These are phyloP conservation scores for Odontarrhena argentea DNA, from an alignment of 345 rosid species.

Conservation along the genomic window DNA sequence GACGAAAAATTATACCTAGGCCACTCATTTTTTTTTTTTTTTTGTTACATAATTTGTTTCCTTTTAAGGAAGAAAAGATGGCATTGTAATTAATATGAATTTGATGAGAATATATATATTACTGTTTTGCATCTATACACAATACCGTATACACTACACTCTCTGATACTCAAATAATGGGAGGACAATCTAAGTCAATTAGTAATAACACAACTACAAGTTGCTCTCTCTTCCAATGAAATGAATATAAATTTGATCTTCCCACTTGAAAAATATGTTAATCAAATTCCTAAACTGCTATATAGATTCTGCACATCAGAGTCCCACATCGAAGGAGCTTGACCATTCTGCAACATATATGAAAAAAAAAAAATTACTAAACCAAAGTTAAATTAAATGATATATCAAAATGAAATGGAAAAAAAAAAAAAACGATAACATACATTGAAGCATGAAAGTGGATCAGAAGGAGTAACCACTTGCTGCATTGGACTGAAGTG, in stretches of 20 bases:
- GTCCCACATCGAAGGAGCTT: conserved; percentile 63
- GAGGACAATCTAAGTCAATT: conserved; percentile 5
- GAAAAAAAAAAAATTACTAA: not conserved
- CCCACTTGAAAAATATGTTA: conserved; percentile 37
- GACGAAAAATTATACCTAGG: conserved; percentile 1
- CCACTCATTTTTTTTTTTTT: not conserved
- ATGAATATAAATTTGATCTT: conserved; percentile 29
- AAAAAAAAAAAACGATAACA: not conserved
- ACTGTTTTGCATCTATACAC: conserved; percentile 30
- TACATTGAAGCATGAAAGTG: conserved; percentile 25
- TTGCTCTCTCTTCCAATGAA: conserved; percentile 18
- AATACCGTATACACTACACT: conserved; percentile 7
- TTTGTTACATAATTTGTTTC: no score
- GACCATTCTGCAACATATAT: conserved; percentile 54
- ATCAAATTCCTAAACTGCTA: conserved; percentile 57
- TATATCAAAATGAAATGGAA: not conserved
- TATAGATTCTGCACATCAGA: conserved; percentile 64
- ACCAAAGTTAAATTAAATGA: not conserved
- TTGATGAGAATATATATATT: not conserved
- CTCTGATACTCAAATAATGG: conserved; percentile 19
- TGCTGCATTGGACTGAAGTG: conserved; percentile 60
- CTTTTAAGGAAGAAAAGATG: no score
- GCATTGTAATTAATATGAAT: not conserved
- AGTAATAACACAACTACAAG: conserved; percentile 8
- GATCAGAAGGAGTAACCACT: conserved; percentile 50